Base-by-base conservation (phyloP, 2,329 filamentous ascomycete genomes). In the Phialemoniopsis sp. region DNA sequence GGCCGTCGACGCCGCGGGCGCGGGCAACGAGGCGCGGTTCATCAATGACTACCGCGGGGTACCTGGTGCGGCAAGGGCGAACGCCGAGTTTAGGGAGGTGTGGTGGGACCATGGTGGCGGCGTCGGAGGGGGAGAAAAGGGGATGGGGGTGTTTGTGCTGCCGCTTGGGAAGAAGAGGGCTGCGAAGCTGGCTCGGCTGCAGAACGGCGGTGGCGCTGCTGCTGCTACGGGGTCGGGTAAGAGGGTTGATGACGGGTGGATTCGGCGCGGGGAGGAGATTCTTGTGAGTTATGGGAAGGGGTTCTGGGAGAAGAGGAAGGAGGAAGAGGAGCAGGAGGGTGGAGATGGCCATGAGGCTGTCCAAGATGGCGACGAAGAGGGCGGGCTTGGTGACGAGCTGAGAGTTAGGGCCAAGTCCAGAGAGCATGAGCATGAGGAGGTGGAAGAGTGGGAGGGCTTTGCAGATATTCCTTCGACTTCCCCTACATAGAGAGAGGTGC, bases 41-140 rank as follows among this genome's bases (percentile, higher is more conserved):
- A 70, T 83, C 34, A 85, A 85, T 52, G 81, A 85, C 57, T 85
- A 79, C 49, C 66, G 81, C 7, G 79, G 80, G 4, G 67, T 84
- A 3, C 62, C 62, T 12, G 63, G 52, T 1, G 37, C 44, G 13
- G 36, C 60, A 36, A 58, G 68, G 42, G 64, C 76, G 1, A 80
- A 80, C 44, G 75, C 76, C 7, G 77, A 80, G 60, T 83, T 82
- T 48, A 65, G 63, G 32, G 72, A 75, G 46, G 72, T 71, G 3
- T 82, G 77, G 76, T 13, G 31, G n/a, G 8, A 15, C 13, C n/a
- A 9, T 8, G n/a, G 31, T 8, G 31, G 31, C 8, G 12, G 7
- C n/a, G 16, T 8, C 7, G 16, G 8, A 4, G 8, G 32, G 35
- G 63, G 66, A 5, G 68, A 81, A 62, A 62, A 67, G 34, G 73